Evolutionary conservation across 345 rosid genomes (phyloP).

Genomic region (Heritiera littoralis): DNA sequence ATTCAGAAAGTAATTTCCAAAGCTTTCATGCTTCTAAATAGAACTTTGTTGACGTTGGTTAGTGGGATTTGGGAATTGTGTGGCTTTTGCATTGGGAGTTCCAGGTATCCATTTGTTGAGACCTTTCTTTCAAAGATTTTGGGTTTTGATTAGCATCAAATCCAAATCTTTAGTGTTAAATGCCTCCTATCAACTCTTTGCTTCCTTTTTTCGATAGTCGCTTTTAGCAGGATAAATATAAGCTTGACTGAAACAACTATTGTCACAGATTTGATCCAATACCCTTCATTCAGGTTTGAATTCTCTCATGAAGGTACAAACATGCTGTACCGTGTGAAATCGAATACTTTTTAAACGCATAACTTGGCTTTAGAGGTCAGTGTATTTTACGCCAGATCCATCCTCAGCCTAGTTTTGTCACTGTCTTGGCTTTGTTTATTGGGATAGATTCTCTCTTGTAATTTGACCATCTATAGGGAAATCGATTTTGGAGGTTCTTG

Average conservation of each 20-base stretch:
- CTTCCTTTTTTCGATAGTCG: not conserved
- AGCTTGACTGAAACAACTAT: not conserved
- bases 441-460: not conserved
- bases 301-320: not conserved
- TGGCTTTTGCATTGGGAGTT: conserved; percentile 11
- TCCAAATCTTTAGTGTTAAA: not conserved
- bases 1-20: not conserved
- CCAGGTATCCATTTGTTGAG: not conserved
- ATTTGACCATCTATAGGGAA: not conserved
- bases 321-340: not conserved
- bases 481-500: not conserved
- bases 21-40: not conserved
- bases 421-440: not conserved
- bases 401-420: not conserved
- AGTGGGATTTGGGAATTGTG: not conserved
- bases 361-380: not conserved
- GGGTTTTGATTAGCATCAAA: conserved; percentile 8
- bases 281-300: not conserved
- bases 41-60: not conserved
- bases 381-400: not conserved
- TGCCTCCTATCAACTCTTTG: not conserved
- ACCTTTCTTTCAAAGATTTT: not conserved
- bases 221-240: not conserved
- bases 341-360: not conserved
- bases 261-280: not conserved